Evolutionary conservation across 164 flowering plant genomes (phyloP).

Genomic region (Taxillus chinensis): DNA sequence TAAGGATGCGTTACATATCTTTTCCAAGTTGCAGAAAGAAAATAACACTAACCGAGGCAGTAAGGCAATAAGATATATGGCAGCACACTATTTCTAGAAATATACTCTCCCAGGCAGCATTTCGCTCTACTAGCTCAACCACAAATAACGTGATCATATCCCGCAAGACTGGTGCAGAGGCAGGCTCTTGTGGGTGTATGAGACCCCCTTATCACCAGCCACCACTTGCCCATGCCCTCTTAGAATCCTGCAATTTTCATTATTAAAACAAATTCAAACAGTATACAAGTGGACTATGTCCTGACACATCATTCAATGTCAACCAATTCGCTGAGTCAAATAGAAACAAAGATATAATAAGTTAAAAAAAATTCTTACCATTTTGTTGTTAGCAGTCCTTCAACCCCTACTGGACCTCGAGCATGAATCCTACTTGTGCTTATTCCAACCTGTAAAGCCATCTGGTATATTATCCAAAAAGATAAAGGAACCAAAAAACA

Average conservation of each 20-base stretch:
- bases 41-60: too few species aligned
- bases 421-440: slow-evolving; percentile 7
- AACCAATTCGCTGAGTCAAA: neutral
- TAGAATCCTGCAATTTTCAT: slow-evolving; percentile 19
- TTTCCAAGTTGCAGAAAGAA: too few species aligned
- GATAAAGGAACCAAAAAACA: neutral
- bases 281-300: neutral
- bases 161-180: slow-evolving; percentile 7
- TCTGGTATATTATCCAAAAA: neutral
- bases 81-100: too few species aligned
- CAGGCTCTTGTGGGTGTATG: slow-evolving; percentile 27
- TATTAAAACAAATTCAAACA: neutral
- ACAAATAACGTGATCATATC: too few species aligned
- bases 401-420: slow-evolving; percentile 6
- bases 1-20: too few species aligned
- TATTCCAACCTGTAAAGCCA: slow-evolving; percentile 3
- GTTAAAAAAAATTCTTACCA: neutral
- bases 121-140: too few species aligned
- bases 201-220: slow-evolving; percentile 24
- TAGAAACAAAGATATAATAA: neutral
- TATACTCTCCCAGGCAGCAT: too few species aligned
- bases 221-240: slow-evolving; percentile 32
- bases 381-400: slow-evolving; percentile 4
- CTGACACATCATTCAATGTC: neutral
- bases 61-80: too few species aligned